Percentiles rank a stretch among this genome's conserved stretches.
These are phyloP conservation scores for Agaricales sp. DNA, from an alignment of 1,284 basidiomycete genomes.

Conservation along the genomic window DNA sequence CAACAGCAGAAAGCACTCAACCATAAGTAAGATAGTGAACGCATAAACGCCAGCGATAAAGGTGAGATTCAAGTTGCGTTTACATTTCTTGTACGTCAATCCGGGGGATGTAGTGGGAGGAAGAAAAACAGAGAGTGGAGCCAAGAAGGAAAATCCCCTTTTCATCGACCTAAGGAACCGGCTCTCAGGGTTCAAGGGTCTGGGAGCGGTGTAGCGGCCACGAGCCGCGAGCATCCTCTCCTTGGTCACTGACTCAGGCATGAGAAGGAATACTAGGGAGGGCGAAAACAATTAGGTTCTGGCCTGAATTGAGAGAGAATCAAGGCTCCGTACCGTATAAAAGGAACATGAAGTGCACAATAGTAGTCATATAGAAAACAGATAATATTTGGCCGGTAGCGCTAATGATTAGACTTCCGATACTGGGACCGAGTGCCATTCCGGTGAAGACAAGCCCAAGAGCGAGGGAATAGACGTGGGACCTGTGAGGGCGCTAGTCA, in stretches of 20 bases:
- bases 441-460: constrained; percentile 57
- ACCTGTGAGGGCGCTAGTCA: constrained; percentile 23
- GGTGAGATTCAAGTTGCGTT: constrained; percentile 63
- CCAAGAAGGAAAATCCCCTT: constrained; percentile 44
- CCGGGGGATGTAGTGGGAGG: constrained; percentile 2
- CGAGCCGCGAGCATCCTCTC: constrained; percentile 27
- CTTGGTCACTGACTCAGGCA: constrained; percentile 68
- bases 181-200: neutral
- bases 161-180: constrained; percentile 20
- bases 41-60: constrained; percentile 48
- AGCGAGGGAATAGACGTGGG: constrained; percentile 51
- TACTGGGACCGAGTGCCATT: constrained; percentile 61
- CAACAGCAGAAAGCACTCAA: constrained; percentile 20
- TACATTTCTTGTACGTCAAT: constrained; percentile 21
- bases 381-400: constrained; percentile 28
- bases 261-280: constrained; percentile 40
- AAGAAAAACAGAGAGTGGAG: constrained; percentile 63
- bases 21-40: constrained; percentile 43
- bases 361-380: neutral
- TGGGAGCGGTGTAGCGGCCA: constrained; percentile 21
- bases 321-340: constrained; percentile 57
- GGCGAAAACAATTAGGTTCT: constrained; percentile 39
- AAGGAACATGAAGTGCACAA: constrained; percentile 40
- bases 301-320: neutral
- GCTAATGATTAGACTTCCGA: constrained; percentile 59